Evolutionary conservation across 345 rosid genomes (phyloP).

Genomic region (Eucalyptus rudis): DNA sequence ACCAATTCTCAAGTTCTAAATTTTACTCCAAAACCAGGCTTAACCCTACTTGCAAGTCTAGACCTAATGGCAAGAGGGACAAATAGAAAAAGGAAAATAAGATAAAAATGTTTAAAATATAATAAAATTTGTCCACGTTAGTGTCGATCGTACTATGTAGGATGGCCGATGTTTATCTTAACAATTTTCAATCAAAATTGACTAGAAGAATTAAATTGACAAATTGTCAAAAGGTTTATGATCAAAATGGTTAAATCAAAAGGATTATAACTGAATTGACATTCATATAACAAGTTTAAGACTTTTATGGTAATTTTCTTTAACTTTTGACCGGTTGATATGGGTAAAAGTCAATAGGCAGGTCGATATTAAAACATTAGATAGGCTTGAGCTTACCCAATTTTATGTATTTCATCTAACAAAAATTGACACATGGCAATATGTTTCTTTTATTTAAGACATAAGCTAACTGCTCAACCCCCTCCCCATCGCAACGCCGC

Average conservation of each 20-base stretch:
- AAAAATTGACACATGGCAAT: not conserved
- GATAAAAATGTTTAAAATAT: not conserved
- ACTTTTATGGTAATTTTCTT: not conserved
- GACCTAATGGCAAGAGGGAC: not conserved
- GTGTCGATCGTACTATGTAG: rapidly evolving
- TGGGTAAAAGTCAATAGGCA: not conserved
- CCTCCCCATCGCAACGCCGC: not conserved
- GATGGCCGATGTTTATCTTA: rapidly evolving
- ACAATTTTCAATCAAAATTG: not conserved
- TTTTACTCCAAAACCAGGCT: too few species aligned
- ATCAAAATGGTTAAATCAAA: not conserved
- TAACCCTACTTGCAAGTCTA: not conserved
- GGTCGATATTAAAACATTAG: not conserved
- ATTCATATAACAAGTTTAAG: not conserved
- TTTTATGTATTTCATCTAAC: not conserved
- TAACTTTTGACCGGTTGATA: not conserved
- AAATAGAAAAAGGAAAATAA: not conserved
- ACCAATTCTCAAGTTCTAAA: too few species aligned
- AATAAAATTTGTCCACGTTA: not conserved
- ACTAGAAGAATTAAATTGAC: rapidly evolving
- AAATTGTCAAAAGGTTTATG: rapidly evolving
- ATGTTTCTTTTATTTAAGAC: not conserved
- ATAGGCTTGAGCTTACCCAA: not conserved
- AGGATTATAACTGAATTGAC: not conserved
- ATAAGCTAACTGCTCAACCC: not conserved